These are phyloP conservation scores for Trichophyton schoenleinii DNA, from an alignment of 2,329 filamentous ascomycete genomes.

Conservation along the genomic window DNA sequence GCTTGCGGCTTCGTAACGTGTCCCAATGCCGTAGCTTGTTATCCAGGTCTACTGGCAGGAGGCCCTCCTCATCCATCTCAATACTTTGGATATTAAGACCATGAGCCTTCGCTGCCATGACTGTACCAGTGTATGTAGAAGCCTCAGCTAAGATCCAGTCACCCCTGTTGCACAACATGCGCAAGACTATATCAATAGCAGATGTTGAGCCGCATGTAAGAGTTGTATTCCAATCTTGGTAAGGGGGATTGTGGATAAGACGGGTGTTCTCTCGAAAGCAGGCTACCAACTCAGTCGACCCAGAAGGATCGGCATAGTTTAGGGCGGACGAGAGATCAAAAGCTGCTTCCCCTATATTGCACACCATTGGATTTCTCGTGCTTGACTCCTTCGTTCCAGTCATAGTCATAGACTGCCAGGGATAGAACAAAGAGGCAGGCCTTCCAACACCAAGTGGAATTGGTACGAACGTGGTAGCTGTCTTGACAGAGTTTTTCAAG, in stretches of 20 bases:
- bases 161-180: constrained; percentile 19
- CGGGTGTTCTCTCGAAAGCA: constrained; percentile 20
- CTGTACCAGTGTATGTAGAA: constrained; percentile 19
- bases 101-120: constrained; percentile 17
- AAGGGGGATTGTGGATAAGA: constrained; percentile 21
- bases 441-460: background rate
- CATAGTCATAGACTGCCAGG: constrained; percentile 2
- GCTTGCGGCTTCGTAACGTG: constrained; percentile 33
- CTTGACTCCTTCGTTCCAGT: background rate
- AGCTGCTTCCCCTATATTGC: background rate
- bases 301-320: constrained; percentile 19
- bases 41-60: constrained; percentile 18
- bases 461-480: background rate
- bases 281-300: constrained; percentile 17
- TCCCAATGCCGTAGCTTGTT: constrained; percentile 19
- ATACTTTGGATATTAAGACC: constrained; percentile 18
- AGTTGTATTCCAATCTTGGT: constrained; percentile 20
- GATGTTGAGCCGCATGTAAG: constrained; percentile 21
- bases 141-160: constrained; percentile 17
- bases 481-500: background rate
- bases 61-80: constrained; percentile 20
- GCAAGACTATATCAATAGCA: constrained; percentile 21
- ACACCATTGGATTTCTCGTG: background rate
- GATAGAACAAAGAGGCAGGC: background rate
- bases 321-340: constrained; percentile 7